Evolutionary conservation across 306 rosid genomes (phyloP).

Genomic region (Astragalus glycyphyllos): DNA sequence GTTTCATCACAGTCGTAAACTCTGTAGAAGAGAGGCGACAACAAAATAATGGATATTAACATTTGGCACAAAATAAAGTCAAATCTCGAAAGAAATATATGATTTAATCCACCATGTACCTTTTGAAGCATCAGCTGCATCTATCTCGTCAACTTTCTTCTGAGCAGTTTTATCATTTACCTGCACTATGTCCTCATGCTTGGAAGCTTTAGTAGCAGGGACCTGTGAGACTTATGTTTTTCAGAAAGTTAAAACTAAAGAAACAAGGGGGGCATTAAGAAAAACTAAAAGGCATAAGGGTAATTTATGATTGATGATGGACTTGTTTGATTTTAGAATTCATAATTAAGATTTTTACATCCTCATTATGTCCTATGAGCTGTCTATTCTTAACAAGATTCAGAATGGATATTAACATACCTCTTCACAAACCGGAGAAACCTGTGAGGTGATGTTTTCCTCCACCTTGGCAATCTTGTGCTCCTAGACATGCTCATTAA

Average conservation of each 20-base stretch:
- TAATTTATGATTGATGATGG: constrained; percentile 32
- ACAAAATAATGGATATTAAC: neutral
- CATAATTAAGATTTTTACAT: neutral
- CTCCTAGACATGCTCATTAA: constrained; percentile 43
- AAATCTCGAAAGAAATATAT: neutral
- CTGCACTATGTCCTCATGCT: constrained; percentile 40
- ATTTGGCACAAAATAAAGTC: neutral
- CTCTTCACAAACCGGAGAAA: constrained; percentile 51
- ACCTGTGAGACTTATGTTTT: constrained; percentile 52
- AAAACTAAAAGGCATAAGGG: constrained; percentile 28
- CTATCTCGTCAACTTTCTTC: constrained; percentile 35
- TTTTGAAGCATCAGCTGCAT: constrained; percentile 43
- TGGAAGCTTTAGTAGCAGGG: constrained; percentile 34
- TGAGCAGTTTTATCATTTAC: constrained; percentile 45
- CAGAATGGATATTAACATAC: constrained; percentile 49
- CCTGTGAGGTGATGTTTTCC: constrained; percentile 17
- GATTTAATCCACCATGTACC: constrained; percentile 46
- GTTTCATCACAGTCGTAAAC: constrained; percentile 69
- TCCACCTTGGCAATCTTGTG: constrained; percentile 32
- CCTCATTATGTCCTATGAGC: constrained; percentile 2
- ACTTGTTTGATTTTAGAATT: constrained; percentile 19
- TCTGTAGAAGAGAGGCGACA: constrained; percentile 37
- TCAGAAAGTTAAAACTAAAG: constrained; percentile 30
- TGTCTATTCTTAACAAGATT: constrained; percentile 28
- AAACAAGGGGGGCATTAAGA: neutral